Conservation (phyloP, 192 early-diverging fungal genomes). For the Phycomyces blakesleeanus region DNA sequence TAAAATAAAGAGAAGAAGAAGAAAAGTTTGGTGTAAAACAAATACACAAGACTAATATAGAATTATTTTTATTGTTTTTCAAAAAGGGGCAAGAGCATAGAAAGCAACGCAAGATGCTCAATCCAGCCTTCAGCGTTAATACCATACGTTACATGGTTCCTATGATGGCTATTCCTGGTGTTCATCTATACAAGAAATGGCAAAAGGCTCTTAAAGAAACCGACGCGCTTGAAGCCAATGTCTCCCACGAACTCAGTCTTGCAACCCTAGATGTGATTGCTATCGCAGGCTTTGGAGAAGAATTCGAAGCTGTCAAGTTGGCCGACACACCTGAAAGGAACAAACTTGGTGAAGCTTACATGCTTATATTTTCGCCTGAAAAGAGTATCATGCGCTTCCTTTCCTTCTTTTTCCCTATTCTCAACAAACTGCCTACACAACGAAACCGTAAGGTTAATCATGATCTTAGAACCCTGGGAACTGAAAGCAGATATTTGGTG, state of each 20-base stretch:
- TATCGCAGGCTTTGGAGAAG: slow-evolving; percentile 43
- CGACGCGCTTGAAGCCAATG: slow-evolving; percentile 32
- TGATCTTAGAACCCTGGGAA: slow-evolving; percentile 28
- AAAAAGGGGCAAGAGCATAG: slow-evolving; percentile 42
- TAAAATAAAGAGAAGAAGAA: too few species aligned
- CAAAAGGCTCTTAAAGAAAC: slow-evolving; percentile 20
- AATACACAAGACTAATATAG: not conserved
- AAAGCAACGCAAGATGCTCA: slow-evolving; percentile 54
- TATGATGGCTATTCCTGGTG: slow-evolving; percentile 31
- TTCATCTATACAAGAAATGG: slow-evolving; percentile 38
- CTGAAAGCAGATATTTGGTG: slow-evolving; percentile 36
- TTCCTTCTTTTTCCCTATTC: slow-evolving; percentile 28
- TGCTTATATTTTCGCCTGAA: slow-evolving; percentile 27
- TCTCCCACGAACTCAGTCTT: slow-evolving; percentile 34
- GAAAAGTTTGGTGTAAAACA: too few species aligned
- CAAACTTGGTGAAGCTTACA: slow-evolving; percentile 45
- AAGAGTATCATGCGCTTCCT: slow-evolving; percentile 18
- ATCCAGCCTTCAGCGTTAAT: slow-evolving; percentile 47
- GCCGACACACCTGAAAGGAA: slow-evolving; percentile 26
- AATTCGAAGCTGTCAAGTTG: slow-evolving; percentile 36
- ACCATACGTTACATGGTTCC: slow-evolving; percentile 45
- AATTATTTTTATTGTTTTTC: not conserved
- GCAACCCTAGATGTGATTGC: slow-evolving; percentile 49
- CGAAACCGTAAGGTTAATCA: slow-evolving; percentile 3
- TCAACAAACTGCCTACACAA: slow-evolving; percentile 29